These are phyloP conservation scores for Asclepias syriaca DNA, from an alignment of 257 asterid species.

Conservation along the genomic window DNA sequence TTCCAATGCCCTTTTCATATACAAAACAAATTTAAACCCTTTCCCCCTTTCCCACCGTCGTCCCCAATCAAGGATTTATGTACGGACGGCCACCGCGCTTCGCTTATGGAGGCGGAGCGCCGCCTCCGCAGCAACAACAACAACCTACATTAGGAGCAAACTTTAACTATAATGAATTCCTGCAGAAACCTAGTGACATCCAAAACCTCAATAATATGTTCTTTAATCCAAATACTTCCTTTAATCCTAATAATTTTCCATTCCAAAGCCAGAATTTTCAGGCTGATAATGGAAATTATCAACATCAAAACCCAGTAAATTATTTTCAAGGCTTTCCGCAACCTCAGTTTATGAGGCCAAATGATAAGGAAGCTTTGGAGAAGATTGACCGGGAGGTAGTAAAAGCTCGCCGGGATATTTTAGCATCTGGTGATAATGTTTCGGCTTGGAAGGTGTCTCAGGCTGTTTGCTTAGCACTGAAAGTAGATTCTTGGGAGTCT, in stretches of 20 bases:
- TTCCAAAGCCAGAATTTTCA: slow-evolving; percentile 29
- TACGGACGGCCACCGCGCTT: neutral
- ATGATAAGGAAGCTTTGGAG: slow-evolving; percentile 31
- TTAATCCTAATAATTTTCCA: slow-evolving; percentile 11
- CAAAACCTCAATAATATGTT: slow-evolving; percentile 20
- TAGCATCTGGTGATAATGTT: slow-evolving; percentile 43
- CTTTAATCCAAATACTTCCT: slow-evolving; percentile 19
- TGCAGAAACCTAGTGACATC: slow-evolving; percentile 37
- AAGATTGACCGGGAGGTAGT: slow-evolving; percentile 52
- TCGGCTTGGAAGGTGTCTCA: slow-evolving; percentile 84
- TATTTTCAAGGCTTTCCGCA: slow-evolving; percentile 12
- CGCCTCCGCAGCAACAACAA: slow-evolving; percentile 8
- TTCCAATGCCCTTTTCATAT: neutral
- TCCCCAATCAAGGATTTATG: neutral
- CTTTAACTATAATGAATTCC: slow-evolving; percentile 25
- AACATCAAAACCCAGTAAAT: slow-evolving; percentile 15
- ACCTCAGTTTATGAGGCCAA: slow-evolving; percentile 10
- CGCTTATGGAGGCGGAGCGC: slow-evolving; percentile 13
- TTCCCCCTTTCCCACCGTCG: neutral
- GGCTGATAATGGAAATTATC: slow-evolving; percentile 18
- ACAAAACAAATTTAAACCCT: neutral
- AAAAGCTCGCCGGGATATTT: slow-evolving; percentile 44
- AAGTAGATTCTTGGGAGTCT: slow-evolving; percentile 77
- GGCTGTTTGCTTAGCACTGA: slow-evolving; percentile 51
- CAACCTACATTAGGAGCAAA: slow-evolving; percentile 28